Evolutionary conservation across 192 early-diverging fungal species (phyloP), one percentile per base, ranked within the genome.

Genomic region (Linnemannia elongata): DNA sequence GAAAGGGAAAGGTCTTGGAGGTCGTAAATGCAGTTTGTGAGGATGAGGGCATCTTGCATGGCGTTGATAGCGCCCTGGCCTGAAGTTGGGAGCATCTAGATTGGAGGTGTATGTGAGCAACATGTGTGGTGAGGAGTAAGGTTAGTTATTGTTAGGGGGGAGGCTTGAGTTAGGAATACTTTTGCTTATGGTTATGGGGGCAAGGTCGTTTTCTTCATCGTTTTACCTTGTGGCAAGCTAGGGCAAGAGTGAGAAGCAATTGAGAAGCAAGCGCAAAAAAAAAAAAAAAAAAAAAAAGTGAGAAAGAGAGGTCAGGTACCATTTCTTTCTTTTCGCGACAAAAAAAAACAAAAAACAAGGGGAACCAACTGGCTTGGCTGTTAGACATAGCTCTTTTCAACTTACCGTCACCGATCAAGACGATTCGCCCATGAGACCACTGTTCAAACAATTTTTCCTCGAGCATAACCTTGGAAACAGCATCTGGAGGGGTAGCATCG

Each of bases 161-260:
- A 3, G 54, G 24, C 24, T 1, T 20, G 24, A 27, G 8, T 20
- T 44, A 10, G 12, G 44, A 15, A 45, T 45, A 45, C 3, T 15
- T 15, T 45, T 45, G 12, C 44, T 15, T 15, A 13, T 45, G 12
- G 15, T 45, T 45, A 39, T 45, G 10, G 44, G 44, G 0, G 12
- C 6, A 45, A 45, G 44, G 44, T 45, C 0, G 13, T 45, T 45
- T 10, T 60, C n/a, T 60, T 30, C 57, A 24, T 27, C 8, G 8
- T 7, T 24, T 60, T 60, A 60, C 57, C 57, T 60, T 60, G 57
- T 30, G 57, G 57, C 57, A 60, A n/a, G 57, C 57, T 60, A n/a
- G n/a, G 24, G 38, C 38, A 10, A n/a, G 4, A n/a, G 1, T 10
- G n/a, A 5, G n/a, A 30, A n/a, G n/a, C n/a, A 7, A n/a, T 57